These are phyloP conservation scores for Barnettozyma salicaria DNA, from an alignment of 805 yeast genomes.

Conservation along the genomic window DNA sequence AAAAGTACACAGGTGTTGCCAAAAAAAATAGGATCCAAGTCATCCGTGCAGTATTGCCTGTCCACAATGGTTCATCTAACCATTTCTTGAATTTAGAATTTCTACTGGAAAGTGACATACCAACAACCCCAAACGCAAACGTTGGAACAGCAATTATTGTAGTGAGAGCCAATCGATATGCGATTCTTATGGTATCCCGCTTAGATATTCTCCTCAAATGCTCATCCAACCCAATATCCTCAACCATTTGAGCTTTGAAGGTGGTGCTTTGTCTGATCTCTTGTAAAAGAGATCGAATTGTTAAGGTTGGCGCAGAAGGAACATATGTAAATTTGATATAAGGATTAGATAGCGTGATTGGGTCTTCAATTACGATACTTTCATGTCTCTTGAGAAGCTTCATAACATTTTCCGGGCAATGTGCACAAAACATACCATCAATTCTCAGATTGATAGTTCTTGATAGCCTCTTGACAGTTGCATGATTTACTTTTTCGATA, in stretches of 20 bases:
- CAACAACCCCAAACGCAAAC: constrained; percentile 61
- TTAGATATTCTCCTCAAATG: constrained; percentile 46
- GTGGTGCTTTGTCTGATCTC: constrained; percentile 40
- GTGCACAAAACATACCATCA: constrained; percentile 63
- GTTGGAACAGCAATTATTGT: constrained; percentile 58
- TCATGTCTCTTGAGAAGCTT: constrained; percentile 47
- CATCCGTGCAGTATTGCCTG: constrained; percentile 52
- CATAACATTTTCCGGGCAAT: constrained; percentile 57
- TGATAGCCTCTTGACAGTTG: constrained; percentile 42
- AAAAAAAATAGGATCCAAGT: constrained; percentile 61
- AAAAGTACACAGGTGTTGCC: constrained; percentile 69
- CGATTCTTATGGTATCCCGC: constrained; percentile 41
- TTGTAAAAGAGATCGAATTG: constrained; percentile 49
- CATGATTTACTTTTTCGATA: constrained; percentile 38
- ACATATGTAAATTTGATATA: constrained; percentile 57
- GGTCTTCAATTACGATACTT: constrained; percentile 49
- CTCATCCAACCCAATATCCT: constrained; percentile 56
- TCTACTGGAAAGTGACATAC: constrained; percentile 52
- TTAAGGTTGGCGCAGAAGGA: constrained; percentile 48
- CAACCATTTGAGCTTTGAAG: constrained; percentile 48
- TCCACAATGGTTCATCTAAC: constrained; percentile 58
- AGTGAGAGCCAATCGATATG: constrained; percentile 42
- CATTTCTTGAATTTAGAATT: constrained; percentile 40
- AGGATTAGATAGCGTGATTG: constrained; percentile 50
- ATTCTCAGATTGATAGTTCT: constrained; percentile 53